These are phyloP conservation scores for Aspergillus novoparasiticus DNA, from an alignment of 2,329 filamentous ascomycete genomes.

Conservation along the genomic window DNA sequence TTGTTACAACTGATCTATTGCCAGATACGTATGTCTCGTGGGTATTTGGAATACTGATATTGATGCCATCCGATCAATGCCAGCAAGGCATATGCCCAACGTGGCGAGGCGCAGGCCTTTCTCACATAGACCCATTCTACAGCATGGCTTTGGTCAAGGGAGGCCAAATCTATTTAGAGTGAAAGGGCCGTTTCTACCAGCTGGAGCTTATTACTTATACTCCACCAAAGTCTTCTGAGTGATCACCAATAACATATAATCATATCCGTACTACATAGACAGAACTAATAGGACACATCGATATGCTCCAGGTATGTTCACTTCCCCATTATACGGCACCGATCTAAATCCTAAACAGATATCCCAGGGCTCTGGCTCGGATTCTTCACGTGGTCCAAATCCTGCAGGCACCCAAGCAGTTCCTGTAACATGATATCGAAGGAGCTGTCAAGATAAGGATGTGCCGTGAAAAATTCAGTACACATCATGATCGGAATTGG, in stretches of 20 bases:
- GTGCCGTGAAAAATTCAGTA: constrained; percentile 21
- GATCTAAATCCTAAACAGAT: not conserved
- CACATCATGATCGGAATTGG: constrained; percentile 25
- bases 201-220: too few species aligned
- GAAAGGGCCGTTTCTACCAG: too few species aligned
- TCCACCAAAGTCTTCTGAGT: too few species aligned
- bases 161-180: too few species aligned
- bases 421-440: constrained; percentile 23
- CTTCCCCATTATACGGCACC: too few species aligned
- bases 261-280: too few species aligned
- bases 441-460: constrained; percentile 19
- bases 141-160: not conserved
- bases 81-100: not conserved
- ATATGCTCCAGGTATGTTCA: too few species aligned
- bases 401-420: constrained; percentile 19
- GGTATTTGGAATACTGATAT: not conserved
- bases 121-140: not conserved
- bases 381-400: constrained; percentile 23
- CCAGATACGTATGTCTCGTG: not conserved
- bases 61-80: not conserved
- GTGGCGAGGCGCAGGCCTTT: too few species aligned
- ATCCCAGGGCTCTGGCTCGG: constrained; percentile 13
- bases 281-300: too few species aligned
- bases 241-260: too few species aligned
- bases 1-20: not conserved